These are phyloP conservation scores for Crinitomyces ghanaensis DNA, from an alignment of 805 yeast genomes.

Conservation along the genomic window DNA sequence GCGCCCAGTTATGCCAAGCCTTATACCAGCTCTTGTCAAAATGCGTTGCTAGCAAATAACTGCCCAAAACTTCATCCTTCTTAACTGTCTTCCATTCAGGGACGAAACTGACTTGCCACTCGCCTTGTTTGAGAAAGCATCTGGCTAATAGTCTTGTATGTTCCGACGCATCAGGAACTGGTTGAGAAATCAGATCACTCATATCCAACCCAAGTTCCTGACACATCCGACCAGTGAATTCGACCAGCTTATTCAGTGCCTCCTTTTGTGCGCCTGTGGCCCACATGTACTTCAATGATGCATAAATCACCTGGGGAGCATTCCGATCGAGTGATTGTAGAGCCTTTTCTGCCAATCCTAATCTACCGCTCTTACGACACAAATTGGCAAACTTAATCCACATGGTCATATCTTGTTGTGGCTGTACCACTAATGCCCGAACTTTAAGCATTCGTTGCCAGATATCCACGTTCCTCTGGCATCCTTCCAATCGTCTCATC, in stretches of 20 bases:
- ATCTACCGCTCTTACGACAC: constrained; percentile 86
- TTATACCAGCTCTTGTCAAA: constrained; percentile 91
- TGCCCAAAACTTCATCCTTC: constrained; percentile 78
- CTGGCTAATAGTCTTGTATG: constrained; percentile 81
- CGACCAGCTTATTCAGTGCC: constrained; percentile 75
- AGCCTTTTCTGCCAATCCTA: constrained; percentile 87
- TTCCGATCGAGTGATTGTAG: constrained; percentile 70
- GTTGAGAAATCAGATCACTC: constrained; percentile 65
- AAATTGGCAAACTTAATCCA: constrained; percentile 97
- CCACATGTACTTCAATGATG: constrained; percentile 95
- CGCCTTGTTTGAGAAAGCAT: constrained; percentile 95
- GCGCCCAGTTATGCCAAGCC: constrained; percentile 99
- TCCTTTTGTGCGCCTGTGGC: constrained; percentile 73
- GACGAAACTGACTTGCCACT: constrained; percentile 85
- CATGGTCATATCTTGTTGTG: constrained; percentile 93
- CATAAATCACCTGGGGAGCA: constrained; percentile 94
- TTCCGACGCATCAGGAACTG: constrained; percentile 72
- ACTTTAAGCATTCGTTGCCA: constrained; percentile 96
- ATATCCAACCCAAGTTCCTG: constrained; percentile 69
- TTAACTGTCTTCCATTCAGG: constrained; percentile 58
- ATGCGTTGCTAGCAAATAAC: constrained; percentile 87
- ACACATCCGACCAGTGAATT: constrained; percentile 84
- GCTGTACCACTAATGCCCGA: constrained; percentile 83
- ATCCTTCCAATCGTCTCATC: constrained; percentile 84
- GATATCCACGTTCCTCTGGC: constrained; percentile 95